Percentiles rank a stretch among this genome's conserved stretches.
phyloP scores from a whole-genome alignment of 2,329 filamentous ascomycete genomes.

The Xylaria multiplex region DNA sequence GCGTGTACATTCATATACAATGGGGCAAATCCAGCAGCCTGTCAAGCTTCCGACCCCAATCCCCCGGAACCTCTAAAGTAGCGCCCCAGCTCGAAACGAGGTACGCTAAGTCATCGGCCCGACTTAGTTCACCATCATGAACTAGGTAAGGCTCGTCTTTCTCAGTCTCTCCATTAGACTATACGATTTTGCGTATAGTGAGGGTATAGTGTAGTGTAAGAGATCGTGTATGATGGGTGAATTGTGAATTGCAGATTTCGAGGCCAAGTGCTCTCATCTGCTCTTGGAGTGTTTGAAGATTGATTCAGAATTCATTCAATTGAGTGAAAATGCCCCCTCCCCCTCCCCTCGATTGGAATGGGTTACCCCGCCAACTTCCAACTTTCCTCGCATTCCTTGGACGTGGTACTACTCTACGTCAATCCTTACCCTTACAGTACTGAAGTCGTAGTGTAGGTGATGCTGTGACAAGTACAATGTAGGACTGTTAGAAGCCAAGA shows the following conservation, averaged over 20 bases:
- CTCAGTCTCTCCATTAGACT: conserved; percentile 12
- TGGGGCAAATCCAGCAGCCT: neutral
- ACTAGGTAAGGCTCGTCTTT: conserved; percentile 25
- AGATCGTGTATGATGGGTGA: too few species aligned
- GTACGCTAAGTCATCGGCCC: conserved; percentile 32
- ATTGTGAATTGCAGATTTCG: too few species aligned
- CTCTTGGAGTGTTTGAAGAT: neutral
- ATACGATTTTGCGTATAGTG: too few species aligned
- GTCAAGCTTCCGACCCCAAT: conserved; percentile 23
- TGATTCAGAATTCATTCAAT: too few species aligned
- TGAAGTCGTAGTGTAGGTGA: neutral
- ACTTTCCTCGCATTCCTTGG: conserved; percentile 1
- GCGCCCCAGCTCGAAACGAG: conserved; percentile 27
- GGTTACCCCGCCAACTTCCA: conserved; percentile 7
- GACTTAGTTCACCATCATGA: conserved; percentile 33
- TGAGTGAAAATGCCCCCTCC: too few species aligned
- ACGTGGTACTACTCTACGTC: neutral
- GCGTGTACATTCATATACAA: neutral
- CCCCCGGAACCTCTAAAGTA: conserved; percentile 23
- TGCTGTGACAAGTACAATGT: conserved; percentile 23
- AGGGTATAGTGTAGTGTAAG: too few species aligned
- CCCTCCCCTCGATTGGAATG: neutral
- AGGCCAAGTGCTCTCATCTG: neutral
- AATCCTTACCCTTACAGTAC: neutral
- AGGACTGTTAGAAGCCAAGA: conserved; percentile 35